These are phyloP conservation scores for Phyllachora maydis DNA, from an alignment of 2,329 filamentous ascomycete species.

Conservation along the genomic window DNA sequence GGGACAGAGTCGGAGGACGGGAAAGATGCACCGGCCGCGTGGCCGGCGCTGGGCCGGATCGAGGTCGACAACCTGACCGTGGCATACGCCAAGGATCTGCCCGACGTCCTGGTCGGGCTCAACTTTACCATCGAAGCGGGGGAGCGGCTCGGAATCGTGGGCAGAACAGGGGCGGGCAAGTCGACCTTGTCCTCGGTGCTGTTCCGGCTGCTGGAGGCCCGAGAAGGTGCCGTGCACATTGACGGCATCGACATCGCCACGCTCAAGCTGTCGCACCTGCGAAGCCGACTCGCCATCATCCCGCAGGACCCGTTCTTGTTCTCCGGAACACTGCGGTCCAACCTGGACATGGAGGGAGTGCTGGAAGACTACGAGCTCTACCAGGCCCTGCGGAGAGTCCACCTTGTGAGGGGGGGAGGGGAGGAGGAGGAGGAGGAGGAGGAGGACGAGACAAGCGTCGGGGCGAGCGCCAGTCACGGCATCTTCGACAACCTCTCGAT, in stretches of 20 bases:
- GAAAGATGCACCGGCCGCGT: constrained; percentile 13
- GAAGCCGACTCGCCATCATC: constrained; percentile 41
- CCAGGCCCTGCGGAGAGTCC: constrained; percentile 35
- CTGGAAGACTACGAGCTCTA: constrained; percentile 40
- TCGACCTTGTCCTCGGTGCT: constrained; percentile 43
- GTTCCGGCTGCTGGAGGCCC: constrained; percentile 33
- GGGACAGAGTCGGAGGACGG: constrained; percentile 15
- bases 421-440: constrained; percentile 2
- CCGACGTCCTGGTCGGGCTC: constrained; percentile 15
- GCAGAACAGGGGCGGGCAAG: constrained; percentile 45
- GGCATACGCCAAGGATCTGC: constrained; percentile 14
- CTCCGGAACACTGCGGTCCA: constrained; percentile 40
- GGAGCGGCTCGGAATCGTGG: constrained; percentile 44
- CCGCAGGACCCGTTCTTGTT: constrained; percentile 48
- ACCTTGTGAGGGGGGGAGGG: constrained; percentile 34
- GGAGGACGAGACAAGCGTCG: constrained; percentile 6
- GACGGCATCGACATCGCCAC: constrained; percentile 31
- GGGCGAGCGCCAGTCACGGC: too few relatives aligned
- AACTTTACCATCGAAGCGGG: constrained; percentile 19
- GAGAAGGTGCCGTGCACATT: constrained; percentile 18
- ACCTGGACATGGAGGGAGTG: constrained; percentile 40
- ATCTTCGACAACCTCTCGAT: constrained; percentile 13
- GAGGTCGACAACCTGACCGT: constrained; percentile 16
- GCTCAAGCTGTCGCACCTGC: constrained; percentile 37
- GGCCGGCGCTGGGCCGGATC: constrained; percentile 18